Base-by-base conservation (phyloP, 2,329 filamentous ascomycete species). In the Aspergillus neotritici region DNA sequence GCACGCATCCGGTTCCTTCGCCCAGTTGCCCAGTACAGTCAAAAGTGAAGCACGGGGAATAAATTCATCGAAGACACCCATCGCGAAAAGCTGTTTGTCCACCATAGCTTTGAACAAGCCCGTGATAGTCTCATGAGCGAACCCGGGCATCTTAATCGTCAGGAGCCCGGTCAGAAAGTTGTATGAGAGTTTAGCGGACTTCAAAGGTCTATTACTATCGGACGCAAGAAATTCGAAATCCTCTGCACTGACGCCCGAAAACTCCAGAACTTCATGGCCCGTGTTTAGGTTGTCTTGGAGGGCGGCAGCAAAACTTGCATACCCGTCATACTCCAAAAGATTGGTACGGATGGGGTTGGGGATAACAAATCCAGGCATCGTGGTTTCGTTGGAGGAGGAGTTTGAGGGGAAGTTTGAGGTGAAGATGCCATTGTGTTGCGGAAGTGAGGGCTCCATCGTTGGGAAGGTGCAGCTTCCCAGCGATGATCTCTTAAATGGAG, bases 1-100 rank as follows among this genome's bases (percentile, higher is more conserved):
- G 41, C 41, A 40, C 2, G 36, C 31, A 31, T 44, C 41, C 5
- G 31, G 41, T 33, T 44, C 36, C 32, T 40, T 44, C 7, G 42
- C 35, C 42, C 31, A 44, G 14, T 28, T n/a, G 3, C 32, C 32
- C 36, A 44, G 35, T n/a, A 30, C 32, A 17, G 17, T 37, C 17
- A 31, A 15, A 5, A 15, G 40, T 30, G 40, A 37, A 9, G 40
- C 16, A 30, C 5, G 25, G 5, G n/a, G 21, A 15, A 31, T 30
- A 2, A 41, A 28, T 41, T 36, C 40, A 7, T 41, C 32, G 5
- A 12, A 34, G 6, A 41, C 25, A 21, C 28, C 32, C 40, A 41
- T 41, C 5, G 25, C 17, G 21, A 31, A 21, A 30, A 41, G 40
- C 16, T 36, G 33, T 31, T 30, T 31, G 13, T 41, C 40, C 12